phyloP scores from a whole-genome alignment of 805 yeast genomes.

The Barnettozyma pratensis region DNA sequence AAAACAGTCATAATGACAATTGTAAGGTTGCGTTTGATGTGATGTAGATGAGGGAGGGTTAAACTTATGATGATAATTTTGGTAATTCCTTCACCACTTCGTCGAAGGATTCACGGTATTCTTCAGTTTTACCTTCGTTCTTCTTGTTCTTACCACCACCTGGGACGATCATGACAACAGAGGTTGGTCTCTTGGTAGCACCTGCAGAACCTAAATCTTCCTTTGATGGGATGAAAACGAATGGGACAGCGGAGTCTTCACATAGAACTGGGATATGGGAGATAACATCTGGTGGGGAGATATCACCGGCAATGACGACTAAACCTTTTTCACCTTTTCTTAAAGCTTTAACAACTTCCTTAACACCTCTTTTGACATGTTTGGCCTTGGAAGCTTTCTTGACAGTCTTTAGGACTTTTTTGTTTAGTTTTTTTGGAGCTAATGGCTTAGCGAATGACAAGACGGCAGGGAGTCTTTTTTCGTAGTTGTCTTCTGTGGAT shows the following conservation, averaged over 20 bases:
- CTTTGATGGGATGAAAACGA: conserved; percentile 90
- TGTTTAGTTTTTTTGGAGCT: conserved; percentile 93
- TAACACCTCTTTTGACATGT: conserved; percentile 97
- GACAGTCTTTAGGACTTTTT: conserved; percentile 90
- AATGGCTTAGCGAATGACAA: conserved; percentile 91
- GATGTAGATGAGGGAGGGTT: too few relatives aligned
- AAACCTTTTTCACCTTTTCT: conserved; percentile 98
- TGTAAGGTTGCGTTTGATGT: too few relatives aligned
- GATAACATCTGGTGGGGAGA: conserved; percentile 94
- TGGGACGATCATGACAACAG: conserved; percentile 95
- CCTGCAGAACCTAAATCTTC: conserved; percentile 99
- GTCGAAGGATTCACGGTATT: conserved; percentile 88
- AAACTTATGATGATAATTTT: conserved; percentile 10
- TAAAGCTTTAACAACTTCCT: conserved; percentile 96
- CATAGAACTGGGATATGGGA: conserved; percentile 97
- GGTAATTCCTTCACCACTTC: conserved; percentile 91
- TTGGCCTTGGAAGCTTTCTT: conserved; percentile 98
- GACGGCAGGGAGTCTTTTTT: conserved; percentile 82
- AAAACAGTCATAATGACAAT: too few relatives aligned
- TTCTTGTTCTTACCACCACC: conserved; percentile 86
- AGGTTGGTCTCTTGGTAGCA: conserved; percentile 98
- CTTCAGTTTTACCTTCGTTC: conserved; percentile 64
- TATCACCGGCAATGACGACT: conserved; percentile 95
- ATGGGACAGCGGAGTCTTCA: conserved; percentile 91
- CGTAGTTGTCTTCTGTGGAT: conserved; percentile 69